phyloP scores from a whole-genome alignment of 148 eudicot species.

The Bassia scoparia region DNA sequence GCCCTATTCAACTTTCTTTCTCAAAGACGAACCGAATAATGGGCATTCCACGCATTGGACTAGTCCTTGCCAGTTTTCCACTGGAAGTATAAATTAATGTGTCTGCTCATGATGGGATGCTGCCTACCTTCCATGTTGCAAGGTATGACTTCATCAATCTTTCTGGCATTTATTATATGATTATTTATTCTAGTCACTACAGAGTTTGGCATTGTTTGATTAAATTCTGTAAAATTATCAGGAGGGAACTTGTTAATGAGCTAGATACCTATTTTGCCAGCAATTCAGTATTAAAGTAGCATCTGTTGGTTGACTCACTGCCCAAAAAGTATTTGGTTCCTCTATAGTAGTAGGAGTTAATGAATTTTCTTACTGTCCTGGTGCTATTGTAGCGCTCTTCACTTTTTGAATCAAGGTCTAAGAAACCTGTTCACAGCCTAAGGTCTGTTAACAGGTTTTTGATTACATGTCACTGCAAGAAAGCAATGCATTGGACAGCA shows the following conservation, averaged over 20 bases:
- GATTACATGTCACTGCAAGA: no score
- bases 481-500: no score
- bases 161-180: neutral
- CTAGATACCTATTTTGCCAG: neutral
- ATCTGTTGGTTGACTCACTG: no score
- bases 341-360: no score
- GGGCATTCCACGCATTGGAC: conserved; percentile 38
- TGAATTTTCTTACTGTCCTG: no score
- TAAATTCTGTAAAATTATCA: neutral
- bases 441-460: no score
- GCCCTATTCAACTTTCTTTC: conserved; percentile 52
- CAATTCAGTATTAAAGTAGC: neutral
- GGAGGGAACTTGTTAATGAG: neutral
- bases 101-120: conserved; percentile 27
- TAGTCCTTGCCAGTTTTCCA: conserved; percentile 36
- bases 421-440: no score
- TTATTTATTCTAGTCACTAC: neutral
- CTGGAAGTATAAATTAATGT: conserved; percentile 39
- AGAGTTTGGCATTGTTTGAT: neutral
- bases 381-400: no score
- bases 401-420: no score
- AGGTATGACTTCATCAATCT: conserved; percentile 24
- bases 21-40: conserved; percentile 42
- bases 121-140: conserved; percentile 21
- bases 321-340: no score